Evolutionary conservation across 768 basidiomycete genomes (phyloP), one percentile per base, ranked within the genome.

Genomic region (Boletus tylopilopsis): DNA sequence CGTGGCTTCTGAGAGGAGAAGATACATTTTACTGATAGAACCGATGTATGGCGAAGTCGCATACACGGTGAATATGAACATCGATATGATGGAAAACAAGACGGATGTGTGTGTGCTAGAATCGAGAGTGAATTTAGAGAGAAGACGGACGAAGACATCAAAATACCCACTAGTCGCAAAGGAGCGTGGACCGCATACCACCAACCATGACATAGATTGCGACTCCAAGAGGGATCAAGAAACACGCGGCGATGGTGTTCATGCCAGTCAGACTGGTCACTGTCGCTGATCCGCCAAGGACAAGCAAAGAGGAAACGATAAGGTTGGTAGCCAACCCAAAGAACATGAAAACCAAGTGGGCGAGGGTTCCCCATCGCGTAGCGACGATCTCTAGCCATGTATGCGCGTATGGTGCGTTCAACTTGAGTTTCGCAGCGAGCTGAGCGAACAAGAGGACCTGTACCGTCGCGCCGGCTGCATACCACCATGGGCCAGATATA

Each of bases 201-300:
- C 90, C 90, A 19, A 87, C 87, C 8, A 90, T 79, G 23, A 92
- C 90, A 63, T 96, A 95, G 56, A 93, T 84, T 1, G 88, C 80
- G 5, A 94, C 94, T 1, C 90, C 90, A 19, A 90, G 64, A 2
- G 93, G 93, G 32, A 93, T 89, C 30, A 96, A 72, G 78, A 95
- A 95, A 64, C 90, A 92, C 0, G 92, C 91, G 33, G 90, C 92
- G 53, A 90, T 78, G 15, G 90, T 95, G 63, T 73, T 81, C 87
- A 95, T 95, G 0, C 92, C 94, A 0, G 94, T 94, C 53, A 97
- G 66, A 56, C 82, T 82, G 0, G 84, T 85, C 37, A 97, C 93
- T 1, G 94, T 94, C 0, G 94, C 94, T 0, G 88, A 86, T 4
- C 87, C 85, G 7, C 88, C 89, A 10, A 89, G 77, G 53, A 85